Conservation (phyloP, 2,329 filamentous ascomycete species). For the Penicillium sumatraense region DNA sequence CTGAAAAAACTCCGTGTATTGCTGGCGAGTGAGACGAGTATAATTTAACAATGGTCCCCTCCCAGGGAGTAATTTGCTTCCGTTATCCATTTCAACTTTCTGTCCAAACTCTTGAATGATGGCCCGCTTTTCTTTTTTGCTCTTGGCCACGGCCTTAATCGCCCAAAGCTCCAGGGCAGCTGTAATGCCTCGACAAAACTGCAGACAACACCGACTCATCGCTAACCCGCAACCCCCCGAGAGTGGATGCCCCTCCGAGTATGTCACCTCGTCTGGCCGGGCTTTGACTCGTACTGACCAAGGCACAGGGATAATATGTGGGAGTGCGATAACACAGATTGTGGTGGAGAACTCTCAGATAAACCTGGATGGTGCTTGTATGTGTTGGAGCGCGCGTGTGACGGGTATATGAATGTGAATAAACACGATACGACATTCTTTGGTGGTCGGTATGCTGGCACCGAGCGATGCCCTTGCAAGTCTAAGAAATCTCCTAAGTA, state of each 20-base stretch:
- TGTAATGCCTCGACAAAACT: too few species aligned
- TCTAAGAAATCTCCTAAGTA: neutral
- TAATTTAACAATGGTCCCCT: neutral
- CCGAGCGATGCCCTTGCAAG: neutral
- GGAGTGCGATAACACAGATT: neutral
- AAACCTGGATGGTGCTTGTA: neutral
- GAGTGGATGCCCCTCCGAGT: neutral
- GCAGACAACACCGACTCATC: neutral
- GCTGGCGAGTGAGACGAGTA: neutral
- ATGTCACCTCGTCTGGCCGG: neutral
- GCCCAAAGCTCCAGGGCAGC: neutral
- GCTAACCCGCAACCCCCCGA: neutral
- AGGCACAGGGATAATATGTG: neutral
- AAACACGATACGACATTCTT: neutral
- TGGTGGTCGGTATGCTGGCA: too few species aligned
- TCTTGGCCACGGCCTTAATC: neutral
- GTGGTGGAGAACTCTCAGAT: neutral
- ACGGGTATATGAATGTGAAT: neutral
- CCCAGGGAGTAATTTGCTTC: neutral
- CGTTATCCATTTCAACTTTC: neutral
- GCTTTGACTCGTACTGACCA: neutral
- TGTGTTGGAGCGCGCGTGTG: neutral
- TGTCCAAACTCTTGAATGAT: neutral
- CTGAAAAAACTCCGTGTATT: neutral
- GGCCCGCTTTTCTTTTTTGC: neutral